Conservation (phyloP, 176 grass and related monocot species). For the Avena sativa region DNA sequence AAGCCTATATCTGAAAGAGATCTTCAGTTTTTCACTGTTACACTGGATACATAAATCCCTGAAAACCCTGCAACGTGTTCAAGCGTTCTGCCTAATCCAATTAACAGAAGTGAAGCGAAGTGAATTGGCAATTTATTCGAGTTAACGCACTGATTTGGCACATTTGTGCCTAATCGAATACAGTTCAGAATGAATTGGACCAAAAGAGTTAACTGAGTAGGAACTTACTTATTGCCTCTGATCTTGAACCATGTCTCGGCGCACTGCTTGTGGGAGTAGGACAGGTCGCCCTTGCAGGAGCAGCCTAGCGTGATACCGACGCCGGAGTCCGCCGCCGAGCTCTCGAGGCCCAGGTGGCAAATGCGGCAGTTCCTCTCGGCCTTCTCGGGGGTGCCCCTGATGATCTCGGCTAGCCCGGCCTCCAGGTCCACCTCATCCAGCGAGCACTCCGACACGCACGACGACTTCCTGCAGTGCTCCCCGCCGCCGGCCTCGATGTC, state of each 20-base stretch:
- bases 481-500: constrained; percentile 34
- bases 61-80: background rate
- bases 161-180: constrained; percentile 21
- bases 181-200: background rate
- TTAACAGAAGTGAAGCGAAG: background rate
- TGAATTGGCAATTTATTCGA: constrained; percentile 12
- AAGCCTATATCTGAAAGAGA: constrained; percentile 22
- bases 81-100: background rate
- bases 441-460: constrained; percentile 79
- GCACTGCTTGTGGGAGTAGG: constrained; percentile 89
- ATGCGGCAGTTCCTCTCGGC: constrained; percentile 85
- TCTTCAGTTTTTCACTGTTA: background rate
- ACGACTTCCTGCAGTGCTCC: constrained; percentile 68
- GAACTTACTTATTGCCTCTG: constrained; percentile 68
- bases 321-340: constrained; percentile 55
- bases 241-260: constrained; percentile 75
- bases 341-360: constrained; percentile 93
- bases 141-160: background rate
- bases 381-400: constrained; percentile 64
- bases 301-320: constrained; percentile 80
- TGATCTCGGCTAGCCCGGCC: constrained; percentile 57
- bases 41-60: constrained; percentile 14
- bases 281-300: constrained; percentile 97
- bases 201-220: background rate
- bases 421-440: constrained; percentile 76